Percentiles rank a stretch among this genome's conserved stretches.
Conservation (phyloP, 495 filamentous ascomycete genomes). For the Neurospora sublineolata region DNA sequence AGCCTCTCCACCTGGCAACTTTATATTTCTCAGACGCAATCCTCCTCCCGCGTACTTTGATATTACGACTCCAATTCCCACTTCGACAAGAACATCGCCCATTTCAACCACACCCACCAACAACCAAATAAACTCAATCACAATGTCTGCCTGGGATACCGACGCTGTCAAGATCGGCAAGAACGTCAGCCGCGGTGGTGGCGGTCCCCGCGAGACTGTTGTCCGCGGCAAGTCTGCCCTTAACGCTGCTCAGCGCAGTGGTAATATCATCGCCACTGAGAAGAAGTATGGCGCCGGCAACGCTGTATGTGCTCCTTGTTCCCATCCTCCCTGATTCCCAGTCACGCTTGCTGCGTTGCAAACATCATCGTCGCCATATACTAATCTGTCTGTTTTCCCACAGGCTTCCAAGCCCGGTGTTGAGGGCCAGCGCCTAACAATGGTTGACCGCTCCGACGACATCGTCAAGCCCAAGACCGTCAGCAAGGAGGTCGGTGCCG, state of each 20-base stretch:
- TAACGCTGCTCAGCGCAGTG: constrained; percentile 80
- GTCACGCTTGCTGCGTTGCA: background rate
- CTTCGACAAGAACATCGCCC: background rate
- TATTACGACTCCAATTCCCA: background rate
- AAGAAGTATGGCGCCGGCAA: constrained; percentile 81
- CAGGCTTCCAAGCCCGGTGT: constrained; percentile 46
- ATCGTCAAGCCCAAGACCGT: constrained; percentile 94
- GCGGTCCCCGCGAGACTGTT: constrained; percentile 65
- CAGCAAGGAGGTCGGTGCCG: constrained; percentile 65
- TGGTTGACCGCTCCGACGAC: constrained; percentile 95
- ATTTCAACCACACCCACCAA: background rate
- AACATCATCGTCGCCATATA: background rate
- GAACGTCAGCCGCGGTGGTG: constrained; percentile 55
- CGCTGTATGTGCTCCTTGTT: constrained; percentile 45
- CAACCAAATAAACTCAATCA: constrained; percentile 14
- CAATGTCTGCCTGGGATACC: constrained; percentile 63
- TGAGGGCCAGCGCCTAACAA: constrained; percentile 93
- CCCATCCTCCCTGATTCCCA: background rate
- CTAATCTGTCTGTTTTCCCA: constrained; percentile 4
- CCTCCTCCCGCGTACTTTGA: background rate
- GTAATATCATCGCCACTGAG: constrained; percentile 69
- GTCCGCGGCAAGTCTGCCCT: constrained; percentile 75
- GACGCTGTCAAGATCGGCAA: constrained; percentile 82
- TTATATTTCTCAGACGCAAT: constrained; percentile 1
- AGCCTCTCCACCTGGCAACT: constrained; percentile 2